These are phyloP conservation scores for Talaromyces thailandensis DNA, from an alignment of 495 filamentous ascomycete genomes.

Conservation along the genomic window DNA sequence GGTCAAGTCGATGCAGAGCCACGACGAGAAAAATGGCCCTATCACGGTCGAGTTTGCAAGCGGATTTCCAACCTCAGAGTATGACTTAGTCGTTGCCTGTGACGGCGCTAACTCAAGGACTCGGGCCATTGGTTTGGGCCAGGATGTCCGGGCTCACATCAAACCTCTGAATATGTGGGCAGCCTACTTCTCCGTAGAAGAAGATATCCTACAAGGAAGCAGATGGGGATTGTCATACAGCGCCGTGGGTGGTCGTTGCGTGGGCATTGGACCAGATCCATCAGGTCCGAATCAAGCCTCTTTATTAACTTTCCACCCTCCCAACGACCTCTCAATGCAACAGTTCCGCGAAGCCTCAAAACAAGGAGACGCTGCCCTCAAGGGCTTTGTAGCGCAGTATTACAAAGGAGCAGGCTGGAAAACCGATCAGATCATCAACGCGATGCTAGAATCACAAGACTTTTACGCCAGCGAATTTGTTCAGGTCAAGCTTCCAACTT, in stretches of 20 bases:
- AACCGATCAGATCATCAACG: conserved; percentile 21
- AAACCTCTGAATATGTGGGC: conserved; percentile 25
- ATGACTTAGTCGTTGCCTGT: conserved; percentile 39
- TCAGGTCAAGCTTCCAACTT: conserved; percentile 31
- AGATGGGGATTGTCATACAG: conserved; percentile 24
- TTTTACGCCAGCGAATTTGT: conserved; percentile 39
- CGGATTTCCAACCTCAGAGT: conserved; percentile 23
- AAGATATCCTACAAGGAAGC: conserved; percentile 28
- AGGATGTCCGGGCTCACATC: conserved; percentile 29
- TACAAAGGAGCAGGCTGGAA: conserved; percentile 36
- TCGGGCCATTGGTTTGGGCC: conserved; percentile 33
- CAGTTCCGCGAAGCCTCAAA: conserved; percentile 28
- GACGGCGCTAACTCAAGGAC: conserved; percentile 41
- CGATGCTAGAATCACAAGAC: conserved; percentile 33
- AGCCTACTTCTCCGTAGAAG: conserved; percentile 28
- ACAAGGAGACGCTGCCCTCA: conserved; percentile 29
- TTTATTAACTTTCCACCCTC: conserved; percentile 22
- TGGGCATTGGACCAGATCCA: conserved; percentile 23
- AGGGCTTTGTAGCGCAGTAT: conserved; percentile 24
- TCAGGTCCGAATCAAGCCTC: conserved; percentile 19
- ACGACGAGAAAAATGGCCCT: conserved; percentile 16
- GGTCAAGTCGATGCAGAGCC: conserved; percentile 18
- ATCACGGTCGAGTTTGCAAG: conserved; percentile 27
- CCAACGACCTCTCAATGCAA: conserved; percentile 14
- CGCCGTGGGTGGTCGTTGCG: conserved; percentile 24